These are phyloP conservation scores for Filobasidium floriforme DNA, from an alignment of 768 basidiomycete genomes.

Conservation along the genomic window DNA sequence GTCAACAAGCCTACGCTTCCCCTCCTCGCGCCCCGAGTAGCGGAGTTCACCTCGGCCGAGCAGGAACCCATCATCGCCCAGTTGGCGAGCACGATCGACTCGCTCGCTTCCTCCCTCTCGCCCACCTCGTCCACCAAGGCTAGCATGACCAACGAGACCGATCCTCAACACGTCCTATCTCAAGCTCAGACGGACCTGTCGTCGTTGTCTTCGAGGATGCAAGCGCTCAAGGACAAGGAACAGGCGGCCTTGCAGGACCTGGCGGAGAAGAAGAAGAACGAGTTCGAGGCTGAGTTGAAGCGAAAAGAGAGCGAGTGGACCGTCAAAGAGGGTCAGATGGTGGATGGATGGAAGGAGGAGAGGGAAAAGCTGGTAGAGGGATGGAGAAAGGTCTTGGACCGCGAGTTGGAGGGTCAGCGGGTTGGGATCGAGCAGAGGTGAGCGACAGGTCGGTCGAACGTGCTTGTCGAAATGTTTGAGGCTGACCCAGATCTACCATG, in stretches of 20 bases:
- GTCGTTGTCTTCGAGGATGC: slow-evolving; percentile 65
- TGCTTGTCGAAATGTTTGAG: neutral
- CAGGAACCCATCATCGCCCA: slow-evolving; percentile 90
- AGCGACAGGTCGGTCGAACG: neutral
- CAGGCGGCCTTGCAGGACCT: slow-evolving; percentile 57
- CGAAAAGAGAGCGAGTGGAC: slow-evolving; percentile 82
- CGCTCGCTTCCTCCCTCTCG: slow-evolving; percentile 74
- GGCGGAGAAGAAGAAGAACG: slow-evolving; percentile 73
- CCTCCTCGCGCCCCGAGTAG: slow-evolving; percentile 70
- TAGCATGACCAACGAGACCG: slow-evolving; percentile 51
- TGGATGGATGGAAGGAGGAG: slow-evolving; percentile 72
- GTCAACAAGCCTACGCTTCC: slow-evolving; percentile 53
- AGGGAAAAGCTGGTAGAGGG: slow-evolving; percentile 60
- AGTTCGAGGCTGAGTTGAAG: slow-evolving; percentile 55
- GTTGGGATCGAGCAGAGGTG: slow-evolving; percentile 92
- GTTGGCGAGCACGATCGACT: slow-evolving; percentile 85
- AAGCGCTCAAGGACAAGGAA: slow-evolving; percentile 72
- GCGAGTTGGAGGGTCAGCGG: slow-evolving; percentile 77
- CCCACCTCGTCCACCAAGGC: slow-evolving; percentile 52
- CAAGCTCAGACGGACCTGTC: slow-evolving; percentile 74
- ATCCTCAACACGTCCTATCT: slow-evolving; percentile 68
- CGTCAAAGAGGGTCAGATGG: slow-evolving; percentile 76
- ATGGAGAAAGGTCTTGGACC: slow-evolving; percentile 77
- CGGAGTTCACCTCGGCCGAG: slow-evolving; percentile 53
- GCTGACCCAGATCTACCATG: slow-evolving; percentile 1